Evolutionary conservation across 805 yeast genomes (phyloP).

Genomic region (Vanderwaltozyma verrucispora): DNA sequence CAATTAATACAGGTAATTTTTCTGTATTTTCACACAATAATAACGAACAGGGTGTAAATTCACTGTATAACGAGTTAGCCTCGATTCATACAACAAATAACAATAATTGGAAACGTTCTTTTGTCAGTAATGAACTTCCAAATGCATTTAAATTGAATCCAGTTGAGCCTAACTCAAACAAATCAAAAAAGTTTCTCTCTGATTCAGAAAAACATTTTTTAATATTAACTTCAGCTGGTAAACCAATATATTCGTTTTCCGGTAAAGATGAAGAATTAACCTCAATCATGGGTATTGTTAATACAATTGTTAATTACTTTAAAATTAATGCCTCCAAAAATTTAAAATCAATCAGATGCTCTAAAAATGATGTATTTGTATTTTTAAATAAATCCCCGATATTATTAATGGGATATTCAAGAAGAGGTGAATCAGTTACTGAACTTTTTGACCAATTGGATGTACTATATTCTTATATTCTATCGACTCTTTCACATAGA

Average conservation of each 20-base stretch:
- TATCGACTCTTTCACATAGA: conserved; percentile 78
- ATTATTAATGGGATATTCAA: conserved; percentile 59
- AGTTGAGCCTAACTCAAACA: background rate
- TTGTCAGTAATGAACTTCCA: conserved; percentile 25
- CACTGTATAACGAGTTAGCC: conserved; percentile 1
- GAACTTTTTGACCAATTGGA: conserved; percentile 56
- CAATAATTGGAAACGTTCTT: conserved; percentile 7
- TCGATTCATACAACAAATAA: conserved; percentile 1
- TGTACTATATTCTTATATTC: conserved; percentile 60
- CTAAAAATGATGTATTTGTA: conserved; percentile 31
- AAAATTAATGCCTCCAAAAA: conserved; percentile 31
- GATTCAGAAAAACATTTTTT: conserved; percentile 54
- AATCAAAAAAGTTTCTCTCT: background rate
- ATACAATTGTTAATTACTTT: conserved; percentile 67
- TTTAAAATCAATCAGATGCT: conserved; percentile 36
- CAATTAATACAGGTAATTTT: background rate
- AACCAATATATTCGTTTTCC: conserved; percentile 72
- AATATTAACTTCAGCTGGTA: conserved; percentile 75
- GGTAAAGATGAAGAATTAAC: conserved; percentile 44
- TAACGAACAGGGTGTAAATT: background rate
- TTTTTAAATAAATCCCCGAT: conserved; percentile 59
- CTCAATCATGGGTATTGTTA: conserved; percentile 70
- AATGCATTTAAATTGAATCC: conserved; percentile 9
- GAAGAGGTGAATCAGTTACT: conserved; percentile 40
- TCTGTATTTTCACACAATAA: background rate